Base-by-base conservation (phyloP, 2,329 filamentous ascomycete genomes). In the Aureobasidium musti region DNA sequence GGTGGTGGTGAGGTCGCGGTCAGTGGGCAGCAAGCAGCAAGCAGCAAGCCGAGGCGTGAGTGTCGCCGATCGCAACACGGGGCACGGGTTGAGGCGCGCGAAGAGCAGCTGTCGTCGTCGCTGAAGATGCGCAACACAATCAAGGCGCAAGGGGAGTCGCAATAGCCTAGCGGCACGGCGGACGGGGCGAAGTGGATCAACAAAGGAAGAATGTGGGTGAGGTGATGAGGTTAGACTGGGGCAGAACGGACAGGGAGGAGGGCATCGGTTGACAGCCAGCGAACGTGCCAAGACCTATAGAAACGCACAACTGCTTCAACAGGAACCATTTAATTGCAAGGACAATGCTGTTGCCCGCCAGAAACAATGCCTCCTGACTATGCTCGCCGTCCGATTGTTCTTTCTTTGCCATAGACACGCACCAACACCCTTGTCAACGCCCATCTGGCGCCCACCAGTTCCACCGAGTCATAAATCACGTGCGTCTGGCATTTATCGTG, bases 141-240 rank as follows among this genome's bases (percentile, higher is more conserved):
- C 5, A 49, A 37, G 41, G 43, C 43, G 57, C 57, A 49, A 49
- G 30, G 43, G 39, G n/a, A 41, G 59, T 45, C 59, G 59, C 59
- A 52, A 63, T 52, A 63, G 59, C 59, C 59, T 63, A 52, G 43
- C 59, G 59, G 59, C 43, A 52, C 59, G 59, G 59, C 43, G 45
- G 59, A 63, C 59, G 59, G 59, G 33, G 45, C 30, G 59, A 41
- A 52, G 59, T 63, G 59, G 59, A 63, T 63, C 59, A 52, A 63
- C 59, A 61, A 49, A 61, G 57, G 57, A 61, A 47, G 57, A 61
- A 39, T 63, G 59, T 63, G 59, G 59, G 59, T 63, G 59, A 63
- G 59, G 59, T 63, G 59, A 41, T 50, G 59, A 52, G 59, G 59
- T 37, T 63, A 28, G 43, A 41, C 56, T 60, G 56, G 56, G 56